Evolutionary conservation across 2,329 filamentous ascomycete genomes (phyloP), one percentile per base, ranked within the genome.

Genomic region (Botrytis fragariae): DNA sequence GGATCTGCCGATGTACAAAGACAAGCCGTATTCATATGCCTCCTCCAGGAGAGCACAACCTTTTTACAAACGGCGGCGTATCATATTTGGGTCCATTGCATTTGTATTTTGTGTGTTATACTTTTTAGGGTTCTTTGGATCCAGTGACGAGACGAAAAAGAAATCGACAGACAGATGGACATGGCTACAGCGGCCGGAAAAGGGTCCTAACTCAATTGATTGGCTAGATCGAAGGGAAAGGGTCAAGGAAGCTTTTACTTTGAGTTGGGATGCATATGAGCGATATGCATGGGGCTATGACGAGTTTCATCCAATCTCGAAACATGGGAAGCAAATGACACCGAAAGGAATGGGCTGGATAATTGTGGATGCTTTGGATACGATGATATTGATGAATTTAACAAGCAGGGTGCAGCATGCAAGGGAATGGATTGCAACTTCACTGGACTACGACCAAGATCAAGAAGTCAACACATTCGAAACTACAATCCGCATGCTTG

Each of bases 391-490:
- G 75, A 99, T 99, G 96, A 98, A 98, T 82, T 86, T 97, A 76
- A 98, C 95, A 22, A 92, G 90, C 45, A 91, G 95, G 75, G 87
- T 99, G 57, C 87, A 90, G 54, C 91, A 97, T 79, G 95, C 96
- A 42, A 88, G 95, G 72, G 89, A 97, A 80, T 99, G 96, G 96
- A 90, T 99, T 65, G 87, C 93, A 2, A 91, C 90, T 7, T 90
- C 90, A 12, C 83, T 98, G 75, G 91, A 90, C 18, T 98, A 97
- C 84, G 91, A 98, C 74, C 94, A 97, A 82, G 88, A 98, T 79
- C 94, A 98, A 81, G 94, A 98, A 81, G 95, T 99, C 72, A 98
- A 94, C 82, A 98, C 94, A 0, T 99, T 98, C 79, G 96, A 99
- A 84, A 98, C 95, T 12, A 98, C 95, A 0, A 98, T 98, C 79